Base-by-base conservation (phyloP, 2,329 filamentous ascomycete genomes). In the Xylogone sp. region DNA sequence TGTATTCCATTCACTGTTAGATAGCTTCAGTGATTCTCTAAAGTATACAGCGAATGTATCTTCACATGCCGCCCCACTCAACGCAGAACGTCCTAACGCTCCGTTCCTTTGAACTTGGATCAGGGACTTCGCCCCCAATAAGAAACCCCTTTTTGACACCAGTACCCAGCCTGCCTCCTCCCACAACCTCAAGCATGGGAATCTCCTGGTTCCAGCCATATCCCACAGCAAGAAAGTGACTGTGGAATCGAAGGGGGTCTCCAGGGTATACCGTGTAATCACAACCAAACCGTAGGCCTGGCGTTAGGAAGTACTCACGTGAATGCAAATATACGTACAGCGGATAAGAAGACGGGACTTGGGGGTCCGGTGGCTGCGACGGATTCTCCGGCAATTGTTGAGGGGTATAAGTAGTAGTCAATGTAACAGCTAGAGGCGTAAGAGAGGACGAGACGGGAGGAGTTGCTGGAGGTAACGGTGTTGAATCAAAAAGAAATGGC, bases 111-210 rank as follows among this genome's bases (percentile, higher is more conserved):
- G 67, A 50, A 42, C 57, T 61, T 12, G 64, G 66, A 16, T 61
- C 58, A 45, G 69, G 63, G 49, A 79, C 72, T 60, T 81, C 76
- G 0, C 90, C 91, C 6, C 92, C 93, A 52, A 99, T 79, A 49
- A 99, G 73, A 62, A 91, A 97, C 0, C 90, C 89, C 71, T 99
- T 99, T 77, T 99, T 99, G 19, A 97, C 94, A 46, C 90, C 90
- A 2, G 94, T 97, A 0, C 92, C 94, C 56, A 99, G 70, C 59
- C 94, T 79, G 4, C 94, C 94, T 7, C 90, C 91, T 19, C 85
- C 87, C 16, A 97, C 86, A 13, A 99, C 74, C 59, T 96, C 88
- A 59, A 97, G 78, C 63, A 97, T 75, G 34, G 88, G 81, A 51
- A 99, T 86, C 60, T 91, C 83, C 62, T 96, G 83, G 54, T 97